Conservation (phyloP, 441 rosid species). For the Euphorbia celastroides region DNA sequence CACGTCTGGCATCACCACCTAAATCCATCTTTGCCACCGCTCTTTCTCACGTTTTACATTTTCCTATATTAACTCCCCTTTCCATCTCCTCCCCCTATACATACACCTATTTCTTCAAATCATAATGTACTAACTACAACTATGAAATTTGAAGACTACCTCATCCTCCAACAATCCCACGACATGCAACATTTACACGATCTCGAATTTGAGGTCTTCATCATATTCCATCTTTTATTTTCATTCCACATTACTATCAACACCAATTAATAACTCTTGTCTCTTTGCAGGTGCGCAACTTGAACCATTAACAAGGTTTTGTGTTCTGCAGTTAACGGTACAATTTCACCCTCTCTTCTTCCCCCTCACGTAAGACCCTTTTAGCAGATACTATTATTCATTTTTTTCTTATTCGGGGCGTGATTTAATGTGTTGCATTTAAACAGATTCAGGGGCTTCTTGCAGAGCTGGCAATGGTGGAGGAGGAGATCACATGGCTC, state of each 20-base stretch:
- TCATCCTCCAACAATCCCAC: slow-evolving; percentile 31
- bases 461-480: slow-evolving; percentile 59
- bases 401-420: background rate
- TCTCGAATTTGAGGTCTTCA: slow-evolving; percentile 55
- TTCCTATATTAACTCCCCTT: background rate
- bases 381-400: too few relatives aligned
- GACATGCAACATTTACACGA: slow-evolving; percentile 20
- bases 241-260: too few relatives aligned
- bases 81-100: slow-evolving; percentile 43
- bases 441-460: slow-evolving; percentile 62
- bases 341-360: slow-evolving; percentile 48
- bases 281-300: slow-evolving; percentile 42
- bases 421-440: background rate
- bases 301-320: slow-evolving; percentile 53
- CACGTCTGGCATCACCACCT: too few relatives aligned
- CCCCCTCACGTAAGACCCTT: slow-evolving; percentile 59
- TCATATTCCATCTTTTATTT: background rate
- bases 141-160: slow-evolving; percentile 81
- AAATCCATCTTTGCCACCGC: slow-evolving; percentile 29
- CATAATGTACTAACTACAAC: slow-evolving; percentile 5
- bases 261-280: background rate
- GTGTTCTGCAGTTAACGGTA: slow-evolving; percentile 44
- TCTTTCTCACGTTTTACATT: background rate
- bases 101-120: slow-evolving; percentile 9
- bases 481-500: slow-evolving; percentile 67